These are phyloP conservation scores for Mortierella claussenii DNA, from an alignment of 192 early-diverging fungal genomes.

Conservation along the genomic window DNA sequence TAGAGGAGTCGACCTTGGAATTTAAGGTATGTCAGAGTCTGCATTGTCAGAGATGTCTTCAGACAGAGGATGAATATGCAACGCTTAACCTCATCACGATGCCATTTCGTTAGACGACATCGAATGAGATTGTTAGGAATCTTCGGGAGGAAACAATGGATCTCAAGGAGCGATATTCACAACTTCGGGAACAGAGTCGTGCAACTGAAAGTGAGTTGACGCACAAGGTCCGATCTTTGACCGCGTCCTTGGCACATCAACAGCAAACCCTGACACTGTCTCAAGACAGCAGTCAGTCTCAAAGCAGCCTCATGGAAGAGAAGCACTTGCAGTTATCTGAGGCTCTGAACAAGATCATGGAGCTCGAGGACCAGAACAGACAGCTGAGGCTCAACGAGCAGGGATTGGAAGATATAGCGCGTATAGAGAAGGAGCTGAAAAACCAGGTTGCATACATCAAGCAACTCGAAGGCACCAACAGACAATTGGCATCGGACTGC, in stretches of 20 bases:
- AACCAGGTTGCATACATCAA: conserved; percentile 65
- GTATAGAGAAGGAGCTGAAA: conserved; percentile 57
- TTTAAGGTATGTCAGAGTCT: conserved; percentile 18
- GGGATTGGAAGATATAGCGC: conserved; percentile 36
- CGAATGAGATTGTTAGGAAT: conserved; percentile 28
- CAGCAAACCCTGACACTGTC: conserved; percentile 21
- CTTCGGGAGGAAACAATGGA: conserved; percentile 38
- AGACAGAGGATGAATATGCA: neutral
- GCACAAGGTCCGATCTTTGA: conserved; percentile 23
- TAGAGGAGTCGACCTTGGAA: conserved; percentile 20
- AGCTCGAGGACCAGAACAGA: conserved; percentile 40
- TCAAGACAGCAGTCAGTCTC: conserved; percentile 32
- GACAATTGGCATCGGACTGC: conserved; percentile 61
- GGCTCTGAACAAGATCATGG: conserved; percentile 17
- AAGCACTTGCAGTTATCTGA: conserved; percentile 34
- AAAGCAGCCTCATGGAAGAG: conserved; percentile 25
- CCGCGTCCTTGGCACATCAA: conserved; percentile 29
- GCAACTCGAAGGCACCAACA: conserved; percentile 62
- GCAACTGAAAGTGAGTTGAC: conserved; percentile 31
- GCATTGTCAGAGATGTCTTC: neutral
- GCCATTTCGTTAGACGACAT: conserved; percentile 6
- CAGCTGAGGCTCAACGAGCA: conserved; percentile 23
- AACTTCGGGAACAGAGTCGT: conserved; percentile 30
- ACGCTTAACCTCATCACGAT: too few relatives aligned
- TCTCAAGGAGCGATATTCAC: conserved; percentile 29